A percentile compares a stretch with the other conserved stretches of the same genome.
Evolutionary conservation across 176 grass and related monocot genomes (phyloP).

Genomic region (Ampelocalamus luodianensis): DNA sequence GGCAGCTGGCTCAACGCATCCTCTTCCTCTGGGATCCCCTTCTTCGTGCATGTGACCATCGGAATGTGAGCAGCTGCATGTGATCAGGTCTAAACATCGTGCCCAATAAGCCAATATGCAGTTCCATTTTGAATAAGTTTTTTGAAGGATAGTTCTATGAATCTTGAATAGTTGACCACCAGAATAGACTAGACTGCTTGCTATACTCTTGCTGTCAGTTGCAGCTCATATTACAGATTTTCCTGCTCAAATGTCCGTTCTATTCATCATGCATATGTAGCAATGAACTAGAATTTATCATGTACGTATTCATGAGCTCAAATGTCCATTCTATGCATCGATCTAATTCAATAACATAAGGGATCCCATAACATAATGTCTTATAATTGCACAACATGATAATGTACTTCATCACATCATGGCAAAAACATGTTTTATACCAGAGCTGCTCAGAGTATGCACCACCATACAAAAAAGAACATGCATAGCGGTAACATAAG

Average conservation of each 20-base stretch:
- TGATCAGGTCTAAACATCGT: constrained; percentile 20
- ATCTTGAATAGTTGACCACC: constrained; percentile 28
- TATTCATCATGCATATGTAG: not conserved
- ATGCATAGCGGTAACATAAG: constrained; percentile 22
- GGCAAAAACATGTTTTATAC: too few relatives aligned
- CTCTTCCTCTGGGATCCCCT: too few relatives aligned
- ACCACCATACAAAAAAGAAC: constrained; percentile 32
- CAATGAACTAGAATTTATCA: not conserved
- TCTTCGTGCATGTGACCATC: too few relatives aligned
- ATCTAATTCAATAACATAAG: too few relatives aligned
- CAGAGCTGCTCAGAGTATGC: too few relatives aligned
- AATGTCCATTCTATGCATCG: too few relatives aligned
- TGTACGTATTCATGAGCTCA: too few relatives aligned
- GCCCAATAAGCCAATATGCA: not conserved
- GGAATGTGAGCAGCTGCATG: not conserved
- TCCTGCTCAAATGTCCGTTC: not conserved
- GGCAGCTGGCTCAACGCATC: too few relatives aligned
- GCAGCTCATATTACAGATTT: not conserved
- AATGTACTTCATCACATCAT: too few relatives aligned
- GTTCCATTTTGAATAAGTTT: not conserved
- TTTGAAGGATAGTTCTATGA: too few relatives aligned
- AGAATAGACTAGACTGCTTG: not conserved
- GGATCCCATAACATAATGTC: too few relatives aligned
- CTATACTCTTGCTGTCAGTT: not conserved
- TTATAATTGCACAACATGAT: too few relatives aligned